Evolutionary conservation across 148 eudicot species (phyloP).

Genomic region (Beta vulgaris): DNA sequence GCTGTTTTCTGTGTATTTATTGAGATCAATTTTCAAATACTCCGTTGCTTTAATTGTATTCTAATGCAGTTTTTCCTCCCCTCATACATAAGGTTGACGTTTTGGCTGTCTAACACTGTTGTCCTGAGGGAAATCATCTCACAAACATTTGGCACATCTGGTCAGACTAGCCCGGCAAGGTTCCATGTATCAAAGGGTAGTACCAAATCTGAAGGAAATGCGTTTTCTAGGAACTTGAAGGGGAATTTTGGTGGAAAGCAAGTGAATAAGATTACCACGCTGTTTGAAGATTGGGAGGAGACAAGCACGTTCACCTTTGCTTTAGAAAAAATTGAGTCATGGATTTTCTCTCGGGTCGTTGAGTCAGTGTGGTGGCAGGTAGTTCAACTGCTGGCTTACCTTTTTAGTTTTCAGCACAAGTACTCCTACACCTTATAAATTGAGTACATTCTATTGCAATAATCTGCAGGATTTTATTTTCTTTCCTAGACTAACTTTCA

Average conservation of each 20-base stretch:
- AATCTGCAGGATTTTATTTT: neutral
- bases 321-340: slow-evolving; percentile 75
- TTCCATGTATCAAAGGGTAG: slow-evolving; percentile 36
- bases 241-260: slow-evolving; percentile 39
- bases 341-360: slow-evolving; percentile 80
- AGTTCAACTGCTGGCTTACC: slow-evolving; percentile 1
- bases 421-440: too few species aligned
- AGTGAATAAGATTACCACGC: slow-evolving; percentile 37
- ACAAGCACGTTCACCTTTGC: slow-evolving; percentile 75
- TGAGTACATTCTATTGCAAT: neutral
- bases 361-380: slow-evolving; percentile 99
- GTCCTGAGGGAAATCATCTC: slow-evolving; percentile 73
- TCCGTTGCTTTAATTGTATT: neutral
- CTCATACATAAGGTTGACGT: slow-evolving; percentile 60
- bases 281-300: slow-evolving; percentile 82
- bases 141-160: slow-evolving; percentile 59
- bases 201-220: slow-evolving; percentile 32
- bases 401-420: neutral
- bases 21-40: neutral
- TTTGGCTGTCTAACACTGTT: slow-evolving; percentile 85
- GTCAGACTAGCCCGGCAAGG: slow-evolving; percentile 41
- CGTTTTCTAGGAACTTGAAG: slow-evolving; percentile 39
- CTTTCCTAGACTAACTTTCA: neutral
- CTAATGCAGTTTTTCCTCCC: slow-evolving; percentile 20
- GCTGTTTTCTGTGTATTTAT: neutral